These are phyloP conservation scores for Arabidopsis thaliana DNA, from an alignment of 345 rosid species.

Conservation along the genomic window TAIR10.1 NC_003075.7:16151501-16152000, in stretches of 20 bases:
- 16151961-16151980: conserved; percentile 9
- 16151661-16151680: conserved; percentile 51
- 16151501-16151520: conserved; percentile 15
- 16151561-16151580: conserved; percentile 89
- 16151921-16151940: conserved; percentile 9
- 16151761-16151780: neutral
- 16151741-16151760: neutral
- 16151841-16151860: neutral
- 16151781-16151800: neutral
- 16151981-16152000: conserved; percentile 83
- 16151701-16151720: conserved; percentile 14
- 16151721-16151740: conserved; percentile 18
- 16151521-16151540: conserved; percentile 23
- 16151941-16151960: neutral
- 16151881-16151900: neutral
- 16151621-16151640: conserved; percentile 76
- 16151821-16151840: conserved; percentile 6
- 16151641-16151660: conserved; percentile 77
- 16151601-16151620: conserved; percentile 88
- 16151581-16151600: conserved; percentile 94
- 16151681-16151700: conserved; percentile 67
- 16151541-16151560: conserved; percentile 29
- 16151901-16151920: conserved; percentile 6
- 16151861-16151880: neutral
- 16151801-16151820: conserved; percentile 8